Percentiles rank a stretch among this genome's conserved stretches.
Evolutionary conservation across 2,329 filamentous ascomycete genomes (phyloP).

Genomic region (Exophiala bonariae): DNA sequence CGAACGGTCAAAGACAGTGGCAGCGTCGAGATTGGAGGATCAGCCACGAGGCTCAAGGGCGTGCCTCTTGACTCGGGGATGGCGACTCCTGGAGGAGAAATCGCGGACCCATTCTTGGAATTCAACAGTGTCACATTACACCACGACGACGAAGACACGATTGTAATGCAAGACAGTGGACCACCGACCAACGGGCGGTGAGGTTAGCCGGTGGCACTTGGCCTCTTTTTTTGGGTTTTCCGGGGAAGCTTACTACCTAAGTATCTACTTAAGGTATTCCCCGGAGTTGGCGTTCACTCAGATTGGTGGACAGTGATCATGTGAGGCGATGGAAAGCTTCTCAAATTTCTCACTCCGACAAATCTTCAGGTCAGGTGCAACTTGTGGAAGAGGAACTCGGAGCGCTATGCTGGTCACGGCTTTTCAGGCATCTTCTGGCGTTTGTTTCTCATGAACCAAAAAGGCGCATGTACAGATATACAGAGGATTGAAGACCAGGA

Average conservation of each 20-base stretch:
- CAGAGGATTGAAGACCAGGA: constrained; percentile 5
- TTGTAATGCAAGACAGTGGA: constrained; percentile 23
- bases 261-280: no score
- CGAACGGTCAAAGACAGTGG: constrained; percentile 96
- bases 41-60: constrained; percentile 61
- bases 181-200: constrained; percentile 18
- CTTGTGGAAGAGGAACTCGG: no score
- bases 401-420: no score
- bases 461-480: constrained; percentile 25
- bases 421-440: constrained; percentile 15
- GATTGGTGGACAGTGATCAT: no score
- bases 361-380: no score
- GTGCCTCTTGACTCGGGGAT: constrained; percentile 84
- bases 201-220: constrained; percentile 3
- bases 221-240: not conserved
- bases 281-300: no score
- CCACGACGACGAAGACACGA: constrained; percentile 80
- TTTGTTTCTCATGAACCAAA: constrained; percentile 12
- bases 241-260: no score
- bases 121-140: constrained; percentile 98
- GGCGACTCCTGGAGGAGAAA: constrained; percentile 78
- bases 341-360: no score
- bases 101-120: constrained; percentile 90
- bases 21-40: constrained; percentile 69
- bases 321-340: no score